Percentiles rank a stretch among this genome's conserved stretches.
Conservation (phyloP, 345 rosid genomes). For the Eucalyptus albens region DNA sequence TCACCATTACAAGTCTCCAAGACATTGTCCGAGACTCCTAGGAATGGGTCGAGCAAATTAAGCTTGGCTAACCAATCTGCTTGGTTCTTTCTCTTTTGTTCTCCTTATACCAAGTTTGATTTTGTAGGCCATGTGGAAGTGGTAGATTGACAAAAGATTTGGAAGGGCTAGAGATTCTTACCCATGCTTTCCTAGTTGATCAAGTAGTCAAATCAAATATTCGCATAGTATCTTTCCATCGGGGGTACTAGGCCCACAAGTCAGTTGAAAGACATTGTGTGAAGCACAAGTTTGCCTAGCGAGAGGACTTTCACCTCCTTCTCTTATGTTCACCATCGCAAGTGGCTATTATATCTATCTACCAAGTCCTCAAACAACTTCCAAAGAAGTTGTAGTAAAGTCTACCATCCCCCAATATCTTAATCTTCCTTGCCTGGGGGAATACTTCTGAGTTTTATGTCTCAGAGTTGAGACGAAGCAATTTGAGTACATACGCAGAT, state of each 20-base stretch:
- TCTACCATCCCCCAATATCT: background rate
- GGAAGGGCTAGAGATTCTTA: background rate
- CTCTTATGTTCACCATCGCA: background rate
- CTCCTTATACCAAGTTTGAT: background rate
- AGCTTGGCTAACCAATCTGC: background rate
- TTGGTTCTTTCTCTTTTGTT: background rate
- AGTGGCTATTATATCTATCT: rapidly evolving
- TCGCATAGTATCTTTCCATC: rapidly evolving
- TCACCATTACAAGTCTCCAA: background rate
- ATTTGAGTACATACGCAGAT: background rate
- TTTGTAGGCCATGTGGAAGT: background rate
- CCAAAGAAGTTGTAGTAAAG: background rate
- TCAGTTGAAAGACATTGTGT: background rate
- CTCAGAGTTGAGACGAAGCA: background rate
- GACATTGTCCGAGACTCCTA: background rate
- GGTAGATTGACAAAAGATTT: background rate
- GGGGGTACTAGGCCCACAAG: rapidly evolving
- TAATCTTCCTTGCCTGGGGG: background rate
- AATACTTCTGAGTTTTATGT: no score
- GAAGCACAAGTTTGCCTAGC: background rate
- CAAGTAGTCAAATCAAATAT: background rate
- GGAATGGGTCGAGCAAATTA: background rate
- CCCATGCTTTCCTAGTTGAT: background rate
- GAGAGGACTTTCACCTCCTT: rapidly evolving
- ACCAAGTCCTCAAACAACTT: background rate